Evolutionary conservation across 2,329 filamentous ascomycete species (phyloP), one percentile per base, ranked within the genome.

Genomic region (Xylariaceae sp.): DNA sequence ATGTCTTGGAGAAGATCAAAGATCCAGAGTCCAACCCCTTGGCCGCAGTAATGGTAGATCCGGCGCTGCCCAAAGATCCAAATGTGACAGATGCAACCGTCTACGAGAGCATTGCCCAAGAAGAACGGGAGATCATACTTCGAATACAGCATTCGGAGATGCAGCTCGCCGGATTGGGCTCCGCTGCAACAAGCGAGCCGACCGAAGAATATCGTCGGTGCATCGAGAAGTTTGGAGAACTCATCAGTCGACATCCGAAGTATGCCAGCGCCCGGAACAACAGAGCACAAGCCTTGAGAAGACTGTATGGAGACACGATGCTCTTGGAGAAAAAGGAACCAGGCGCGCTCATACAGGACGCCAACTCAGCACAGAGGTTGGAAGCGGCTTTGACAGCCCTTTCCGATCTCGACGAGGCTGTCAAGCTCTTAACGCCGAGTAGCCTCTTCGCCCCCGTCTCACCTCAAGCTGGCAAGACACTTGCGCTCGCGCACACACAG

Each of bases 181-280:
- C 58, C 2, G 53, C 46, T n/a, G 53, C 59, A 13, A 52, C 49
- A 23, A 45, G 50, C n/a, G 56, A 67, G 5, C 58, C 66, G 4
- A 47, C 65, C 19, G 48, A 58, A 2, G 61, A 61, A 24, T 80
- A 77, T 46, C 60, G 56, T 17, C 40, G 57, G 22, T 67, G 66
- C 33, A 55, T 78, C 13, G 52, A 55, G 8, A 56, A 62, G 5
- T 61, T 89, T 5, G 65, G 68, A 19, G 51, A 57, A 2, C 63
- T 87, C 19, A 72, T 87, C 25, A 49, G 61, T 3, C 57, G 70
- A 16, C 54, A 75, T 33, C 80, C 83, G 3, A 57, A 62, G 19
- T 89, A 89, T 56, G 81, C 83, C 15, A 84, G 80, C 42, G 80
- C 77, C 5, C 72, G 76, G 37, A 83, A 87, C 53, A 89, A 90